Conservation (phyloP, 495 filamentous ascomycete species). For the Trichocladium antarcticum region DNA sequence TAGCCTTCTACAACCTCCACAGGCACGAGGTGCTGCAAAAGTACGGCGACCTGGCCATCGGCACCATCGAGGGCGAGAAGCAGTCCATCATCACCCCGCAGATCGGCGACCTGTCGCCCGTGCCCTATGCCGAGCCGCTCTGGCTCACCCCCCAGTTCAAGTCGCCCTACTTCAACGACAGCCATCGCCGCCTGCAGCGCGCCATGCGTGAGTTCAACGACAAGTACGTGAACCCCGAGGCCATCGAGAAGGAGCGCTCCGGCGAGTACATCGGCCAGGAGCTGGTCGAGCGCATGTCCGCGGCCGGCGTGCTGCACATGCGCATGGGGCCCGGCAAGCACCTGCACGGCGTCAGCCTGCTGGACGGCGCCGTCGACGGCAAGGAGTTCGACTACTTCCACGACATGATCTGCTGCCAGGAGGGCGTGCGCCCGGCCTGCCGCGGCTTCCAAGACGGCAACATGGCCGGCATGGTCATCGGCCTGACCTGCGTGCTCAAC, state of each 20-base stretch:
- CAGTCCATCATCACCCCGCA: slow-evolving; percentile 62
- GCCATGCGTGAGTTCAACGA: slow-evolving; percentile 68
- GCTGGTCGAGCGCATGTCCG: slow-evolving; percentile 65
- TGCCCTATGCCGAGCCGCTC: slow-evolving; percentile 71
- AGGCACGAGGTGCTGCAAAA: slow-evolving; percentile 77
- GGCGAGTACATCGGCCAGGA: slow-evolving; percentile 67
- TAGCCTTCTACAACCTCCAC: slow-evolving; percentile 88
- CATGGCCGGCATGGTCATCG: slow-evolving; percentile 72
- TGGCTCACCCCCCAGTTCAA: slow-evolving; percentile 74
- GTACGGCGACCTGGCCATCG: slow-evolving; percentile 64
- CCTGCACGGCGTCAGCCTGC: slow-evolving; percentile 54
- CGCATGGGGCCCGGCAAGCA: slow-evolving; percentile 75
- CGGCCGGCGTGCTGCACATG: slow-evolving; percentile 67
- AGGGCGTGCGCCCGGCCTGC: slow-evolving; percentile 56
- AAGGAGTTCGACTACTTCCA: slow-evolving; percentile 86
- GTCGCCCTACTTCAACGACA: slow-evolving; percentile 72
- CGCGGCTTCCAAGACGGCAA: slow-evolving; percentile 55
- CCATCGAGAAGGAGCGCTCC: slow-evolving; percentile 63
- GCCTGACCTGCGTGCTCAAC: slow-evolving; percentile 69
- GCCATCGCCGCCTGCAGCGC: slow-evolving; percentile 57
- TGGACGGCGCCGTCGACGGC: slow-evolving; percentile 60
- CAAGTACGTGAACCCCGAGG: slow-evolving; percentile 58
- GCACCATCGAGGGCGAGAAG: slow-evolving; percentile 61
- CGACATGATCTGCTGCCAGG: slow-evolving; percentile 66
- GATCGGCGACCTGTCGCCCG: slow-evolving; percentile 57